phyloP scores from a whole-genome alignment of 495 filamentous ascomycete genomes.

The Parachaetomium inaequale region DNA sequence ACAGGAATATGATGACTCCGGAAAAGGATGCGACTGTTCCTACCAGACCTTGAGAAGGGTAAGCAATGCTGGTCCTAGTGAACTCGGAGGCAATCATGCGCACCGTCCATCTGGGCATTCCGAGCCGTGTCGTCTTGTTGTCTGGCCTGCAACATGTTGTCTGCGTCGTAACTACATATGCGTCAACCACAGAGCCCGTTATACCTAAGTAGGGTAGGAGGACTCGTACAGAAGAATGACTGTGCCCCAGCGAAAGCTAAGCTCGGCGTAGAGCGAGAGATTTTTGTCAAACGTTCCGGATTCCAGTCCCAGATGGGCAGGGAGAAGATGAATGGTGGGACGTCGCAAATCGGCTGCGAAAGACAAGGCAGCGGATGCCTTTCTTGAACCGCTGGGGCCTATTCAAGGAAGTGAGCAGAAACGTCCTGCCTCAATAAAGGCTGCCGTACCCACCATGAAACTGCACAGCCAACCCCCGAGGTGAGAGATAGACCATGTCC shows the following conservation, averaged over 20 bases:
- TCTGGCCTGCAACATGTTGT: not conserved
- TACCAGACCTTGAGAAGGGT: not conserved
- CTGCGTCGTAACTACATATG: not conserved
- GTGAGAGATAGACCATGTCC: not conserved
- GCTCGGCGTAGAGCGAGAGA: not conserved
- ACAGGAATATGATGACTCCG: not conserved
- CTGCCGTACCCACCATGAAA: not conserved
- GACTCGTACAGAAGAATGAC: not conserved
- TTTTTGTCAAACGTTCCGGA: not conserved
- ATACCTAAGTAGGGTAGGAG: not conserved
- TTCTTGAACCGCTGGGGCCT: not conserved
- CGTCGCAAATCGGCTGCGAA: not conserved
- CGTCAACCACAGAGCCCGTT: not conserved
- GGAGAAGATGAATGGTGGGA: not conserved
- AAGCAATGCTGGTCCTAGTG: not conserved
- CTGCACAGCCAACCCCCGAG: not conserved
- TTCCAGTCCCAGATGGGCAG: not conserved
- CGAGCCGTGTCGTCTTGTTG: not conserved
- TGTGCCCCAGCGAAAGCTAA: conserved; percentile 4
- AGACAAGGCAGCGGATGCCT: not conserved
- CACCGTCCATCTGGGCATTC: not conserved
- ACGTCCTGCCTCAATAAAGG: not conserved
- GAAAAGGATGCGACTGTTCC: not conserved
- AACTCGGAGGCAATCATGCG: not conserved
- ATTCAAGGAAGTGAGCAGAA: not conserved